Evolutionary conservation across 345 rosid species (phyloP), one percentile per base, ranked within the genome.

Genomic region (Pelargonium nanum): DNA sequence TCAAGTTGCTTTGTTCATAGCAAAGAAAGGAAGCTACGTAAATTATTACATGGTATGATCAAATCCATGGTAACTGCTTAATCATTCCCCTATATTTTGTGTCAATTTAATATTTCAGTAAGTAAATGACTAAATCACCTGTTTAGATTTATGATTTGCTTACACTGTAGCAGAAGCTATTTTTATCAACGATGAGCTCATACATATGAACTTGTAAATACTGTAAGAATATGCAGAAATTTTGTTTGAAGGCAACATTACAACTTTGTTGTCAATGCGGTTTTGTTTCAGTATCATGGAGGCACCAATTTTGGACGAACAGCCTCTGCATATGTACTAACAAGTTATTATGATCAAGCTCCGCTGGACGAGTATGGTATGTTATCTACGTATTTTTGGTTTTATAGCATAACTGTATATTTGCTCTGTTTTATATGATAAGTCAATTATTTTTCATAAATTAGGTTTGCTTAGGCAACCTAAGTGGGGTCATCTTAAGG

Each of bases 31-130:
- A 78, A 85, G 94, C 69, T 91, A 70, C 62, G 70, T 88, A 20
- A 91, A 91, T 72, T 88, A 91, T 66, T 91, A 91, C 79, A 91
- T 88, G 97, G 97, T 91, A 85, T 34, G 45, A n/a, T n/a, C n/a
- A n/a, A n/a, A n/a, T n/a, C n/a, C n/a, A n/a, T n/a, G n/a, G n/a
- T n/a, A n/a, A n/a, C n/a, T n/a, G n/a, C n/a, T n/a, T n/a, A n/a
- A n/a, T n/a, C n/a, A n/a, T n/a, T n/a, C n/a, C n/a, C n/a, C n/a
- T n/a, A n/a, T n/a, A n/a, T n/a, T n/a, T n/a, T n/a, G n/a, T n/a
- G n/a, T n/a, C n/a, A n/a, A n/a, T n/a, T n/a, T n/a, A n/a, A n/a
- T n/a, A n/a, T n/a, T n/a, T n/a, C n/a, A n/a, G n/a, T n/a, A n/a
- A n/a, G n/a, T n/a, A n/a, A n/a, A n/a, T n/a, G n/a, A n/a, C n/a